These are phyloP conservation scores for Mortierella antarctica DNA, from an alignment of 192 early-diverging fungal species.

Conservation along the genomic window DNA sequence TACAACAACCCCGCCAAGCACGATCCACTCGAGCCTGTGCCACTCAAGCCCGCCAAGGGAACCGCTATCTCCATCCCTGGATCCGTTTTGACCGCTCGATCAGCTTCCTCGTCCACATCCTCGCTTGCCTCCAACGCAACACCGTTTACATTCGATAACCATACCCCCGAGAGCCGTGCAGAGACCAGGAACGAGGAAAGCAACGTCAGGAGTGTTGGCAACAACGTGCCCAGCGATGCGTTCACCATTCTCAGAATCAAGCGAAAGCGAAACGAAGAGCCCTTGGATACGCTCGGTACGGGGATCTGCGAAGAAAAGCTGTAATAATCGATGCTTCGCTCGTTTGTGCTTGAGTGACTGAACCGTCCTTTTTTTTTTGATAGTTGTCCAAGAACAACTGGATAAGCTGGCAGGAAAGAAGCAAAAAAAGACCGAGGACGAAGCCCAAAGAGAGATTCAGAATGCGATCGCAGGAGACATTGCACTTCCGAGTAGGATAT, in stretches of 20 bases:
- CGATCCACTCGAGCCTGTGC: conserved; percentile 16
- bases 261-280: conserved; percentile 80
- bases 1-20: conserved; percentile 22
- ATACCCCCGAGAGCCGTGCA: conserved; percentile 19
- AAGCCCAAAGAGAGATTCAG: conserved; percentile 8
- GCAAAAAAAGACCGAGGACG: conserved; percentile 18
- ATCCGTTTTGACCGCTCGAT: background rate
- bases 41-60: background rate
- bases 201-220: background rate
- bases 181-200: background rate
- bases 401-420: conserved; percentile 39
- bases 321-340: background rate
- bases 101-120: background rate
- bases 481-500: conserved; percentile 11
- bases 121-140: background rate
- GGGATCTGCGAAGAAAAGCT: background rate
- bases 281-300: conserved; percentile 73
- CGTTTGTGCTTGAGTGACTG: background rate
- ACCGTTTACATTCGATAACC: conserved; percentile 33
- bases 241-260: conserved; percentile 81
- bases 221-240: conserved; percentile 11
- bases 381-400: conserved; percentile 66
- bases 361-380: background rate
- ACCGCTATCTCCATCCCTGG: conserved; percentile 14
- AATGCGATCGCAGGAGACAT: conserved; percentile 8